A percentile compares a stretch with the other conserved stretches of the same genome.
Evolutionary conservation across 768 basidiomycete species (phyloP).

Genomic region (Lanmaoa pseudosensibilis): DNA sequence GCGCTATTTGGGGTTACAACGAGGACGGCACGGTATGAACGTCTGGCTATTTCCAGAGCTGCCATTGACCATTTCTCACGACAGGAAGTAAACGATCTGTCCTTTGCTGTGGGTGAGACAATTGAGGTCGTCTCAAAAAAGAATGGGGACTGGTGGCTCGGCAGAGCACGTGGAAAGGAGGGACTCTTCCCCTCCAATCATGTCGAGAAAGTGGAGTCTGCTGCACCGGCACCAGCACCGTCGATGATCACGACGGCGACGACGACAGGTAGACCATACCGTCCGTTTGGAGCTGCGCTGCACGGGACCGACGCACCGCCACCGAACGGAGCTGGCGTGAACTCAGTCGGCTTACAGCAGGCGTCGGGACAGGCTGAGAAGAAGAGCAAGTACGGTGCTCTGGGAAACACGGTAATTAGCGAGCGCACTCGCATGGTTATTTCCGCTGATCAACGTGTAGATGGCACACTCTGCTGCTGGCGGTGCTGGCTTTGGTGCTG

Average conservation of each 20-base stretch:
- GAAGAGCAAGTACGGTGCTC: slow-evolving; percentile 56
- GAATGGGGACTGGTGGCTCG: slow-evolving; percentile 88
- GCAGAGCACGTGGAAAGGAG: slow-evolving; percentile 57
- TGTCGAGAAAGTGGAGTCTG: slow-evolving; percentile 54
- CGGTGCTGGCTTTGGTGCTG: slow-evolving; percentile 77
- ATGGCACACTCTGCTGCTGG: slow-evolving; percentile 64
- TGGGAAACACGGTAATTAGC: slow-evolving; percentile 55
- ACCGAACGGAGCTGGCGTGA: slow-evolving; percentile 25
- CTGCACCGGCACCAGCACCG: not conserved
- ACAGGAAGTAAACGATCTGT: slow-evolving; percentile 81
- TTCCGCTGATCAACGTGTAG: slow-evolving; percentile 31
- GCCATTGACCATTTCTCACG: slow-evolving; percentile 4
- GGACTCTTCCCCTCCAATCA: slow-evolving; percentile 80
- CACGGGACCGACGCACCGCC: slow-evolving; percentile 37
- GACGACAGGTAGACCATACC: slow-evolving; percentile 25
- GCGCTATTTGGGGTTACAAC: slow-evolving; percentile 68
- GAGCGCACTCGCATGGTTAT: not conserved
- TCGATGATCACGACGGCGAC: not conserved
- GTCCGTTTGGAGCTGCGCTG: slow-evolving; percentile 39
- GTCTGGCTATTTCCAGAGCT: not conserved
- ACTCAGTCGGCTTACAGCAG: slow-evolving; percentile 32
- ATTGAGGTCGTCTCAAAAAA: slow-evolving; percentile 79
- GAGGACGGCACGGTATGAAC: slow-evolving; percentile 50
- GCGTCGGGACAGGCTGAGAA: slow-evolving; percentile 40
- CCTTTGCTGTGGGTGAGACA: slow-evolving; percentile 72